phyloP scores from a whole-genome alignment of 768 basidiomycete species.

The Sistotremastrum niveocremeum region DNA sequence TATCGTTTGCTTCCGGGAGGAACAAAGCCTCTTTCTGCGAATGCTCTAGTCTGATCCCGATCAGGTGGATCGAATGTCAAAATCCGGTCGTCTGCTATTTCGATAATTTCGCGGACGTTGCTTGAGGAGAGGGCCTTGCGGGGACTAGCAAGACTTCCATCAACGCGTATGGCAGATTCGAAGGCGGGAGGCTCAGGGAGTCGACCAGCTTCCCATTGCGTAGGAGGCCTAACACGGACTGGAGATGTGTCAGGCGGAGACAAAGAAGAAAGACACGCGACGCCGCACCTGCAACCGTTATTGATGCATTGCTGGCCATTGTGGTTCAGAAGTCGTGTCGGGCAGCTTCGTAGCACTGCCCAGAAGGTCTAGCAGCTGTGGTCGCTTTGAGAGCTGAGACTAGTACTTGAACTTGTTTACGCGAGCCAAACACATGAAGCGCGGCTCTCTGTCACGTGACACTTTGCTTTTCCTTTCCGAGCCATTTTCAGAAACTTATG shows the following conservation, averaged over 20 bases:
- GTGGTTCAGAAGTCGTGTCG: conserved; percentile 10
- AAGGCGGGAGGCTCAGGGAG: conserved; percentile 57
- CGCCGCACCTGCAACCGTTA: conserved; percentile 62
- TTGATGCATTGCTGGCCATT: conserved; percentile 80
- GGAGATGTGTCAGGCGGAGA: conserved; percentile 5
- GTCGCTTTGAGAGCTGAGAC: too few relatives aligned
- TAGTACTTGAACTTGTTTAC: not conserved
- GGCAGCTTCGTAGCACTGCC: conserved; percentile 8
- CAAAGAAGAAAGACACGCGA: conserved; percentile 8
- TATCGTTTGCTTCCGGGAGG: conserved; percentile 85
- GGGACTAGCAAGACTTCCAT: conserved; percentile 70
- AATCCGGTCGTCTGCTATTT: conserved; percentile 88
- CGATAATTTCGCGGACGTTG: conserved; percentile 64
- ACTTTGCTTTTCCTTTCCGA: too few relatives aligned
- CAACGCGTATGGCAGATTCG: conserved; percentile 63
- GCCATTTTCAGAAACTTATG: not conserved
- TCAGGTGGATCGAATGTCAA: conserved; percentile 94
- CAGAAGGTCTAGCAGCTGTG: too few relatives aligned
- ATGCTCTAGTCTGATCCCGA: conserved; percentile 64
- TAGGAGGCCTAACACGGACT: conserved; percentile 90
- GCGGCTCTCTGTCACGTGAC: not conserved
- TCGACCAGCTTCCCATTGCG: conserved; percentile 70
- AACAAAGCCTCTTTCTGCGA: conserved; percentile 73
- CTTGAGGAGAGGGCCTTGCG: conserved; percentile 34
- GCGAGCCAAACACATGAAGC: conserved; percentile 16